A percentile compares a stretch with the other conserved stretches of the same genome.
These are phyloP conservation scores for Geosmithia putterillii DNA, from an alignment of 2,329 filamentous ascomycete species.

Conservation along the genomic window DNA sequence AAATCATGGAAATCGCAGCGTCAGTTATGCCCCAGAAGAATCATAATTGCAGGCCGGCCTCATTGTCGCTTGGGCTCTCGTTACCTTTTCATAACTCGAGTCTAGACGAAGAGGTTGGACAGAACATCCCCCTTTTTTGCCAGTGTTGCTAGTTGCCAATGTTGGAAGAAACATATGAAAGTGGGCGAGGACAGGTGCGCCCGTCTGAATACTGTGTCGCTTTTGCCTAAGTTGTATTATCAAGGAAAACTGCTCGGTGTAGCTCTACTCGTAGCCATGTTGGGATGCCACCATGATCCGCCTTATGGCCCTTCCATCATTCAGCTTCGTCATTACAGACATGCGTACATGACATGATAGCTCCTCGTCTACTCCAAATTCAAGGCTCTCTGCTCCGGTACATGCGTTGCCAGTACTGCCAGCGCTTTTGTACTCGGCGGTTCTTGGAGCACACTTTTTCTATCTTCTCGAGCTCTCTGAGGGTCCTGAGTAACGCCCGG, in stretches of 20 bases:
- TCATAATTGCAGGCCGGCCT: constrained; percentile 63
- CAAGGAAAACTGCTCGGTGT: not conserved
- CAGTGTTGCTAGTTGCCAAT: too few species aligned
- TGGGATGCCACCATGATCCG: not conserved
- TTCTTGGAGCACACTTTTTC: too few species aligned
- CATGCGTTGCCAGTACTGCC: too few species aligned
- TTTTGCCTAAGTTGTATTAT: too few species aligned
- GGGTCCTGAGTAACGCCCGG: not conserved
- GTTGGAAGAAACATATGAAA: too few species aligned
- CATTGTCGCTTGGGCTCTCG: constrained; percentile 27
- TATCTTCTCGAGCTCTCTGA: too few species aligned
- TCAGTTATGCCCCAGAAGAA: constrained; percentile 71
- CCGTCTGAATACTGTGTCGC: too few species aligned
- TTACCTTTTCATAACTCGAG: constrained; percentile 11
- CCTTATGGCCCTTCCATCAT: not conserved
- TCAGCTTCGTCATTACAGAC: too few species aligned
- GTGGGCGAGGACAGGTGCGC: too few species aligned
- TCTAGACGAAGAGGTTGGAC: constrained; percentile 29
- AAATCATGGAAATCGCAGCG: constrained; percentile 40
- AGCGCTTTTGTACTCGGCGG: too few species aligned
- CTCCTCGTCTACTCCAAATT: not conserved
- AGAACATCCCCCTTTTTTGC: constrained; percentile 12
- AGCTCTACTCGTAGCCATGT: not conserved
- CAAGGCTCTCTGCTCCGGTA: too few species aligned
- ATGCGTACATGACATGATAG: too few species aligned